A percentile compares a stretch with the other conserved stretches of the same genome.
These are phyloP conservation scores for Chaetomiaceae sp. DNA, from an alignment of 2,329 filamentous ascomycete species.

Conservation along the genomic window DNA sequence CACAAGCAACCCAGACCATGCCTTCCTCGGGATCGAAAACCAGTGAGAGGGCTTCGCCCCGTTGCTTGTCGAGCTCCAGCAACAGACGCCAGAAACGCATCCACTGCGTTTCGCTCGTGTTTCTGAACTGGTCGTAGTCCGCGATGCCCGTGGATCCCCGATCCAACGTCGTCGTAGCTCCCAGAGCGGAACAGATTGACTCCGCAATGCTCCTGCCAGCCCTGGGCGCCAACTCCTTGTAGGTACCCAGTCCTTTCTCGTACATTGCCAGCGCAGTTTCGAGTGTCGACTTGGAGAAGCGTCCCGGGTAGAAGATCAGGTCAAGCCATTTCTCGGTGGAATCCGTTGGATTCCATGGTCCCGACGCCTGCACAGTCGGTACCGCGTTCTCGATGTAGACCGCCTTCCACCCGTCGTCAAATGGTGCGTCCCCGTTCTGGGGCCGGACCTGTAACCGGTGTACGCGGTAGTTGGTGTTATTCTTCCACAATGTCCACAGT, in stretches of 20 bases:
- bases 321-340: slow-evolving; percentile 80
- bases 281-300: slow-evolving; percentile 71
- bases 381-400: slow-evolving; percentile 56
- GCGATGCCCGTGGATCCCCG: slow-evolving; percentile 57
- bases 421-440: slow-evolving; percentile 54
- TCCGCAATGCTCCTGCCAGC: slow-evolving; percentile 61
- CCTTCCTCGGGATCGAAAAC: slow-evolving; percentile 64
- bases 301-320: slow-evolving; percentile 74
- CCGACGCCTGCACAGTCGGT: slow-evolving; percentile 50
- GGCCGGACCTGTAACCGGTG: slow-evolving; percentile 68
- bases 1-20: slow-evolving; percentile 77
- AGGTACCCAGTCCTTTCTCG: slow-evolving; percentile 52
- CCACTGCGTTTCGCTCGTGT: slow-evolving; percentile 77
- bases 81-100: slow-evolving; percentile 81
- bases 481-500: slow-evolving; percentile 78
- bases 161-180: slow-evolving; percentile 60
- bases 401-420: slow-evolving; percentile 64
- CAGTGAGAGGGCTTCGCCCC: slow-evolving; percentile 74
- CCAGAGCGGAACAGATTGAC: slow-evolving; percentile 66
- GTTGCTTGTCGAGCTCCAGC: slow-evolving; percentile 76
- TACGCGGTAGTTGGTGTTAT: slow-evolving; percentile 70
- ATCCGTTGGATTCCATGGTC: slow-evolving; percentile 60
- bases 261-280: slow-evolving; percentile 81
- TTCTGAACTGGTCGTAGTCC: slow-evolving; percentile 69
- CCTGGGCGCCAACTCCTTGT: slow-evolving; percentile 36